Conservation (phyloP, 148 eudicot genomes). For the Pouteria glomerata region DNA sequence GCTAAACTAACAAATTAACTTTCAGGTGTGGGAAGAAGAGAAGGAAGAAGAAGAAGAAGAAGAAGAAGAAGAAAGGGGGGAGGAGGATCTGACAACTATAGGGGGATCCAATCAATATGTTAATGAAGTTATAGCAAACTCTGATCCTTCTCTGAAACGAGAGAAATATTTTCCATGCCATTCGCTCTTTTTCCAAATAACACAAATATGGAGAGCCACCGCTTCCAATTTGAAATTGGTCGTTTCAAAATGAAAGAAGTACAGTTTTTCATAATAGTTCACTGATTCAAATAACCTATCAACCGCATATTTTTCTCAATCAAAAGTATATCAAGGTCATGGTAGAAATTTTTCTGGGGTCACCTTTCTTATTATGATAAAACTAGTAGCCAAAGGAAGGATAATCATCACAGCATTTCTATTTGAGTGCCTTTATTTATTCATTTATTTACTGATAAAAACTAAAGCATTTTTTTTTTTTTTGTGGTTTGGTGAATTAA, state of each 20-base stretch:
- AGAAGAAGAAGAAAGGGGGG: too few species aligned
- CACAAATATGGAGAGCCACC: neutral
- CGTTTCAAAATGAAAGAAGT: neutral
- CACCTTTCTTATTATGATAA: neutral
- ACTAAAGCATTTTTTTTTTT: too few species aligned
- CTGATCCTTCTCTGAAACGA: neutral
- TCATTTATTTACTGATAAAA: too few species aligned
- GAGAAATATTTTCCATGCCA: neutral
- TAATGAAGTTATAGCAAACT: too few species aligned
- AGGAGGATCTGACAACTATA: too few species aligned
- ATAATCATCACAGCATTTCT: neutral
- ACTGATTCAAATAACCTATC: neutral
- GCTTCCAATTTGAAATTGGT: neutral
- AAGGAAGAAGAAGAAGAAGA: too few species aligned
- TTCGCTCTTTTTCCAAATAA: neutral
- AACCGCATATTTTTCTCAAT: neutral
- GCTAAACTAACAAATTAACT: too few species aligned
- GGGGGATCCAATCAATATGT: too few species aligned
- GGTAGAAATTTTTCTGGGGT: neutral
- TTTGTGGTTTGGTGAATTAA: too few species aligned
- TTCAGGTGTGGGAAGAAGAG: too few species aligned
- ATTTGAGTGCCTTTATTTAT: neutral
- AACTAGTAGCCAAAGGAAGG: neutral
- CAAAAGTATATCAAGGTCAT: too few species aligned
- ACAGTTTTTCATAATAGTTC: neutral